These are phyloP conservation scores for Hypholoma sublateritium DNA, from an alignment of 768 basidiomycete genomes.

Conservation along the genomic window DNA sequence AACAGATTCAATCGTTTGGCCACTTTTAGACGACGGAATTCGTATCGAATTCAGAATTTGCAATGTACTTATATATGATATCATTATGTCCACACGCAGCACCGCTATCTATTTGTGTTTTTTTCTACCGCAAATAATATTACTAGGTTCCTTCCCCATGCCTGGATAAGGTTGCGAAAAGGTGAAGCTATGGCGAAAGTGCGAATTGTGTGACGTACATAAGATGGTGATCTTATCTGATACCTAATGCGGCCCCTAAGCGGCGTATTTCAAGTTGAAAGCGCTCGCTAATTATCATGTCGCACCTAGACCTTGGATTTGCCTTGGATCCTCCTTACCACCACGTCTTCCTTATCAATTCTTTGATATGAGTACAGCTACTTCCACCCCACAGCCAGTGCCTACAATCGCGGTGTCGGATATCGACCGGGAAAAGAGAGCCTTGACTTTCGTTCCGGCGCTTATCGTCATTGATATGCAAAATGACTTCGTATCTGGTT, in stretches of 20 bases:
- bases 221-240: no score
- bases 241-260: no score
- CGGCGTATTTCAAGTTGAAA: no score
- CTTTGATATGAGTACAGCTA: slow-evolving; percentile 11
- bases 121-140: background rate
- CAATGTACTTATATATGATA: slow-evolving; percentile 22
- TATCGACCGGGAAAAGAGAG: background rate
- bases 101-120: slow-evolving; percentile 5
- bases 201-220: no score
- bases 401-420: background rate
- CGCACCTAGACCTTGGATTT: no score
- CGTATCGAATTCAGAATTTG: slow-evolving; percentile 1
- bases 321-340: no score
- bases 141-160: background rate
- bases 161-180: no score
- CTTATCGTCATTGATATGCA: slow-evolving; percentile 80
- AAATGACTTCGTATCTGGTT: slow-evolving; percentile 78
- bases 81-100: slow-evolving; percentile 1
- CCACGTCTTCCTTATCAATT: no score
- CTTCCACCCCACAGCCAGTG: background rate
- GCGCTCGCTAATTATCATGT: no score
- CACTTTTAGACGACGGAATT: slow-evolving; percentile 3
- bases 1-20: slow-evolving; percentile 4
- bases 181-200: no score
- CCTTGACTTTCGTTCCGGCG: slow-evolving; percentile 38